These are phyloP conservation scores for Scutellaria baicalensis DNA, from an alignment of 257 asterid genomes.

Conservation along the genomic window DNA sequence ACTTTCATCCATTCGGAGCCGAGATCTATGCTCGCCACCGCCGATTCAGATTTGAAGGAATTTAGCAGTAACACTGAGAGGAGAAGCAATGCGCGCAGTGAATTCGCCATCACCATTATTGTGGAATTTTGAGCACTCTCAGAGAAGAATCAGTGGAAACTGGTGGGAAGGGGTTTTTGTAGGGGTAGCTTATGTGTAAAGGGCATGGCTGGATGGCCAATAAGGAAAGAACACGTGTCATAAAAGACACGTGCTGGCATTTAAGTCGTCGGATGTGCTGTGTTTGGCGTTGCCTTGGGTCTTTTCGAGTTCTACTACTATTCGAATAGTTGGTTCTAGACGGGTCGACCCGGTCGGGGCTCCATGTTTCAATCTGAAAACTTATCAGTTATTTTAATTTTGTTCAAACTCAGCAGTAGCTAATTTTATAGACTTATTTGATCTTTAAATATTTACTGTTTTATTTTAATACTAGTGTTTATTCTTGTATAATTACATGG, in stretches of 20 bases:
- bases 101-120: constrained; percentile 37
- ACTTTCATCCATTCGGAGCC: constrained; percentile 95
- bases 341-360: no score
- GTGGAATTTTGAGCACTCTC: constrained; percentile 18
- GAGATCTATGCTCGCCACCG: constrained; percentile 96
- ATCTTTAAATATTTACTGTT: no score
- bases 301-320: background rate
- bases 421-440: no score
- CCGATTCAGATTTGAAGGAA: constrained; percentile 51
- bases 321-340: background rate
- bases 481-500: no score
- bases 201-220: constrained; percentile 20
- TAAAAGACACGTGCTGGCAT: constrained; percentile 39
- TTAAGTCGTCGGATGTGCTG: constrained; percentile 56
- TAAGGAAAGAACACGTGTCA: constrained; percentile 21
- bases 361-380: no score
- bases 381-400: no score
- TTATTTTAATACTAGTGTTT: no score
- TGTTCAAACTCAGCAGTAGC: no score
- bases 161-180: constrained; percentile 22
- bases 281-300: constrained; percentile 25
- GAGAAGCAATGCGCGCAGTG: constrained; percentile 35
- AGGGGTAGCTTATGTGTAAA: constrained; percentile 33
- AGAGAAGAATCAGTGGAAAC: constrained; percentile 3
- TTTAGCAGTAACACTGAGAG: constrained; percentile 29